These are phyloP conservation scores for Lactuca sativa DNA, from an alignment of 129 eudicot genomes.

Conservation along the genomic window DNA sequence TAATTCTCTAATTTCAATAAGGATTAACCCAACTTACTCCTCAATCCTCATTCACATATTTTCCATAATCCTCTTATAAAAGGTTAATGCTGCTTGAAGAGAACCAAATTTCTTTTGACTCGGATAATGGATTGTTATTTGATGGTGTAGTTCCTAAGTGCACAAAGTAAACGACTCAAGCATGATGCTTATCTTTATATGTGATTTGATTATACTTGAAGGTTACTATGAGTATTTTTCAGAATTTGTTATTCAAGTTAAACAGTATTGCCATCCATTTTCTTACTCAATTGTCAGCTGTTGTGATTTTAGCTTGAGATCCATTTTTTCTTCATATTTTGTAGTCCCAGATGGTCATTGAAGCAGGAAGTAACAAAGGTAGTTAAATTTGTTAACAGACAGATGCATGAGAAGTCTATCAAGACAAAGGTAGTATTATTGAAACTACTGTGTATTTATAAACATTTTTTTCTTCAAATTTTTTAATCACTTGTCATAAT, in stretches of 20 bases:
- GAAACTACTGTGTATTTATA: not conserved
- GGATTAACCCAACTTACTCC: no score
- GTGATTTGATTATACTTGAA: constrained; percentile 12
- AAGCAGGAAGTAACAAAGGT: constrained; percentile 96
- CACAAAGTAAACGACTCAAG: no score
- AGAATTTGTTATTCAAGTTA: not conserved
- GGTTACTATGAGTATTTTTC: constrained; percentile 5
- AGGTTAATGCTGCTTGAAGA: no score
- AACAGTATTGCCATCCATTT: constrained; percentile 3
- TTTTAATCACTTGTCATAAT: constrained; percentile 5
- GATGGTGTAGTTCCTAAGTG: no score
- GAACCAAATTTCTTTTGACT: no score
- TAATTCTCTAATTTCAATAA: no score
- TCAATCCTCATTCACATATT: no score
- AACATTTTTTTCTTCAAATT: constrained; percentile 14
- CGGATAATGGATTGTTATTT: no score
- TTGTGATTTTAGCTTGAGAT: constrained; percentile 21
- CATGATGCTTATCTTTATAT: constrained; percentile 19
- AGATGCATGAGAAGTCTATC: constrained; percentile 88
- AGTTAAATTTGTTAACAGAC: constrained; percentile 85
- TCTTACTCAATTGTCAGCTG: constrained; percentile 9
- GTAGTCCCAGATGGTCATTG: constrained; percentile 93
- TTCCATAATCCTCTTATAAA: no score
- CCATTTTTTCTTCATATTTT: constrained; percentile 23
- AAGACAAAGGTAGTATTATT: constrained; percentile 75